phyloP scores from a whole-genome alignment of 2,329 filamentous ascomycete species.

The Botrytis deweyae region DNA sequence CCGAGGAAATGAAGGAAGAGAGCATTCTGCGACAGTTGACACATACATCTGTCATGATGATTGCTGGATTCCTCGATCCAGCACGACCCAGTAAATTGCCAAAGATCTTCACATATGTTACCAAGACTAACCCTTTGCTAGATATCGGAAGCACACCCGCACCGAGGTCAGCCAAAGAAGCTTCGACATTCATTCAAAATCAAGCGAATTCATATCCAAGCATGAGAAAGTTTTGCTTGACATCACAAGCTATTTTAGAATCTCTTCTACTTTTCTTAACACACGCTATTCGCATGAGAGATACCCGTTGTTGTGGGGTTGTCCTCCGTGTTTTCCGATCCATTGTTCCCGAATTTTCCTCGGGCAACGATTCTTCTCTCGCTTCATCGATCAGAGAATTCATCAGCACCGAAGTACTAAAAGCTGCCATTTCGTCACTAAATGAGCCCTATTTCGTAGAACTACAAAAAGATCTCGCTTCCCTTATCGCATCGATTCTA shows the following conservation, averaged over 20 bases:
- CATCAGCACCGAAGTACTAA: slow-evolving; percentile 83
- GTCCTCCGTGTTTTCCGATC: slow-evolving; percentile 84
- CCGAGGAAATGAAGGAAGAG: slow-evolving; percentile 97
- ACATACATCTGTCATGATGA: slow-evolving; percentile 87
- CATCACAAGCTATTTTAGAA: slow-evolving; percentile 75
- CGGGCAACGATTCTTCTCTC: slow-evolving; percentile 46
- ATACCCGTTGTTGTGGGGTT: slow-evolving; percentile 82
- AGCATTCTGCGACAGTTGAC: slow-evolving; percentile 92
- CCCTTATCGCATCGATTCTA: slow-evolving; percentile 82
- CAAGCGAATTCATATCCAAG: slow-evolving; percentile 46
- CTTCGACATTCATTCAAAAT: slow-evolving; percentile 33
- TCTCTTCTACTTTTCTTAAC: slow-evolving; percentile 89
- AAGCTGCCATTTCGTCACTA: slow-evolving; percentile 84
- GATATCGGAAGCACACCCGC: slow-evolving; percentile 6
- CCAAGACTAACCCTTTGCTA: slow-evolving; percentile 25
- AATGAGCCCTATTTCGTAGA: slow-evolving; percentile 98
- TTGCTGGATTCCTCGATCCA: slow-evolving; percentile 84
- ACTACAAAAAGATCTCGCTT: slow-evolving; percentile 86
- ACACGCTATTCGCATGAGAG: slow-evolving; percentile 84
- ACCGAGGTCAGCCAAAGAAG: slow-evolving; percentile 31
- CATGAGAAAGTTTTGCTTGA: slow-evolving; percentile 80
- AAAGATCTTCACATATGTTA: background rate
- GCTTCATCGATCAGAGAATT: slow-evolving; percentile 78
- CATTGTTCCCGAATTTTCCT: slow-evolving; percentile 76
- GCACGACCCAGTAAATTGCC: slow-evolving; percentile 58